phyloP scores from a whole-genome alignment of 225 moss, liverwort and hornwort species.

The Neckera pumila region DNA sequence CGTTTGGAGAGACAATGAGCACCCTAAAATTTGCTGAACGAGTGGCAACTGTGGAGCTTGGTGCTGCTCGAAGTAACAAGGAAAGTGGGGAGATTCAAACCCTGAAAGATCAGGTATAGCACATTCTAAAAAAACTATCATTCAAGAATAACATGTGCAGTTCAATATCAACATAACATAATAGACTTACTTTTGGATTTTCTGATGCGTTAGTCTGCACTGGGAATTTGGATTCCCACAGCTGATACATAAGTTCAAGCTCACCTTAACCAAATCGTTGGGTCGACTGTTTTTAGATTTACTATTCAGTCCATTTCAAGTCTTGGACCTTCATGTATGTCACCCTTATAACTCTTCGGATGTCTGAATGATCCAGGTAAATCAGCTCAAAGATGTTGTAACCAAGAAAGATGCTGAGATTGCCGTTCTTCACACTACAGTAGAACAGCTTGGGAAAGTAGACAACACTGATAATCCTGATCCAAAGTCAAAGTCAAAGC shows the following conservation, averaged over 20 bases:
- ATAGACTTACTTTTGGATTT: background rate
- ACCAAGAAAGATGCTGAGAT: conserved; percentile 38
- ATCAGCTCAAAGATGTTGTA: conserved; percentile 36
- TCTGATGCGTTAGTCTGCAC: background rate
- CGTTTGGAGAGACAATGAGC: conserved; percentile 85
- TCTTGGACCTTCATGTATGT: background rate
- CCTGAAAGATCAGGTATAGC: conserved; percentile 66
- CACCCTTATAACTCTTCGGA: background rate
- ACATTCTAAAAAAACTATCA: background rate
- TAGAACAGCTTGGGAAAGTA: conserved; percentile 19
- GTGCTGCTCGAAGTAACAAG: conserved; percentile 77
- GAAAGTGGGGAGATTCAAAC: conserved; percentile 78
- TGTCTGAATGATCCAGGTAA: conserved; percentile 16
- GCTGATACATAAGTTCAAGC: background rate
- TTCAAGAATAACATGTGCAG: background rate
- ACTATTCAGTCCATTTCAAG: background rate
- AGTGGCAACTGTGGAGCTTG: conserved; percentile 87
- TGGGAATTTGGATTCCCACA: background rate
- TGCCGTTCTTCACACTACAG: background rate
- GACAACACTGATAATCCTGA: conserved; percentile 3
- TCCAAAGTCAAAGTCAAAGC: conserved; percentile 12
- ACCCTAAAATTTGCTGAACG: conserved; percentile 92
- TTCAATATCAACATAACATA: background rate
- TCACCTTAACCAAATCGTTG: background rate
- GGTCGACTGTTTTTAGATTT: background rate